Conservation (phyloP, 768 basidiomycete genomes). For the Termitomyces sp. region DNA sequence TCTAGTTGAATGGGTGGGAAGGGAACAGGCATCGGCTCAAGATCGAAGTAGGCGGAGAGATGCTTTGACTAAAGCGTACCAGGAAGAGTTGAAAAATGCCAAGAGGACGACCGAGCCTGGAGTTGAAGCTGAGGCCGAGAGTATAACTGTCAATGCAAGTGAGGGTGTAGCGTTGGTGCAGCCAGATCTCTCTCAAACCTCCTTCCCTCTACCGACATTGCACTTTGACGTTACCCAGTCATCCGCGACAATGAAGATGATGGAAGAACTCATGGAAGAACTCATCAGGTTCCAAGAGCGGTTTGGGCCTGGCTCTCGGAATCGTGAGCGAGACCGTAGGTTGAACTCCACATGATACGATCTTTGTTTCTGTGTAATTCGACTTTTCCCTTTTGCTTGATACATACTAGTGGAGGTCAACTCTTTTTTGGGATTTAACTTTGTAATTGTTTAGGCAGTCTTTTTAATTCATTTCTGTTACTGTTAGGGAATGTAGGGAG, state of each 20-base stretch:
- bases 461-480: constrained; percentile 1
- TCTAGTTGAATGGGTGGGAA: constrained; percentile 90
- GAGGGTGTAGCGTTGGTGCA: constrained; percentile 3
- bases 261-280: constrained; percentile 91
- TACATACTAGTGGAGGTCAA: constrained; percentile 1
- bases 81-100: constrained; percentile 20
- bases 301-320: constrained; percentile 57
- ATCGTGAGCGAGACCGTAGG: constrained; percentile 49
- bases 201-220: not conserved
- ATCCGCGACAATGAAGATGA: constrained; percentile 67
- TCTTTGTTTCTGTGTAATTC: not conserved
- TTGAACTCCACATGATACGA: constrained; percentile 20
- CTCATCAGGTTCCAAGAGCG: constrained; percentile 84
- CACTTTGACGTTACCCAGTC: constrained; percentile 14
- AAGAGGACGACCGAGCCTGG: not conserved
- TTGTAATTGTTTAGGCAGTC: not conserved
- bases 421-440: not conserved
- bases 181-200: not conserved
- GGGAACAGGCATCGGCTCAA: constrained; percentile 73
- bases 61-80: constrained; percentile 55
- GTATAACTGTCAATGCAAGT: constrained; percentile 15
- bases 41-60: constrained; percentile 68
- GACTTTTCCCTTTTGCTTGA: not conserved
- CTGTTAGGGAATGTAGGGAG: too few relatives aligned
- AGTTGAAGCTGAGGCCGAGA: constrained; percentile 11